Evolutionary conservation across 2,329 filamentous ascomycete genomes (phyloP), one percentile per base, ranked within the genome.

Genomic region (Beauveria sp.): DNA sequence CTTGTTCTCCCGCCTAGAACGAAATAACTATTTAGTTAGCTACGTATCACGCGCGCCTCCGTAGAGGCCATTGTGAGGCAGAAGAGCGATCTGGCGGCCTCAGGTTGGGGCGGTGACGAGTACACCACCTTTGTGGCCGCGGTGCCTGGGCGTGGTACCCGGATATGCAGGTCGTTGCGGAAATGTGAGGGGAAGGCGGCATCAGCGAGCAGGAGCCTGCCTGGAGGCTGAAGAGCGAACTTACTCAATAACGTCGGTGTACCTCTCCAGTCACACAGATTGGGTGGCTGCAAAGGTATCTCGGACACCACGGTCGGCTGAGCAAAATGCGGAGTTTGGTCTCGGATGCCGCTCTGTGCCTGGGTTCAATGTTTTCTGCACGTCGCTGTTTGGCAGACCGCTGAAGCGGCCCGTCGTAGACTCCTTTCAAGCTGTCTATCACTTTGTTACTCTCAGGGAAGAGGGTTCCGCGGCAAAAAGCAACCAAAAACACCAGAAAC

Each of bases 61-160:
- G 34, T 38, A 38, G 26, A 51, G 10, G 18, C 2, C 18, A 34
- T 14, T 53, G n/a, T 20, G 8, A 54, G 51, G 24, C 24, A 28
- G 8, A 50, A 46, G 10, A 38, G 18, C 55, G 55, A 49, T 58
- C 45, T 42, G 31, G 56, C 56, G 16, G 57, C 57, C 57, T 60
- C 40, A 46, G 31, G 34, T 45, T 58, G 22, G 2, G 10, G 57
- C 6, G n/a, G 49, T 52, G 38, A 60, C 26, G 40, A 53, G n/a
- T 40, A 53, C 57, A 52, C 38, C 57, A 60, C 14, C 57, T 53
- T 31, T 52, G 20, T 22, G 8, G 18, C n/a, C 10, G 22, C 24
- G 48, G 57, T 60, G 40, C 57, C 49, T 60, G 57, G 57, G 57
- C 57, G 9, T 60, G 48, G 57, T 60, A 60, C 57, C 57, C 57